Evolutionary conservation across 2,329 filamentous ascomycete species (phyloP), one percentile per base, ranked within the genome.

Genomic region (Oidium heveae): DNA sequence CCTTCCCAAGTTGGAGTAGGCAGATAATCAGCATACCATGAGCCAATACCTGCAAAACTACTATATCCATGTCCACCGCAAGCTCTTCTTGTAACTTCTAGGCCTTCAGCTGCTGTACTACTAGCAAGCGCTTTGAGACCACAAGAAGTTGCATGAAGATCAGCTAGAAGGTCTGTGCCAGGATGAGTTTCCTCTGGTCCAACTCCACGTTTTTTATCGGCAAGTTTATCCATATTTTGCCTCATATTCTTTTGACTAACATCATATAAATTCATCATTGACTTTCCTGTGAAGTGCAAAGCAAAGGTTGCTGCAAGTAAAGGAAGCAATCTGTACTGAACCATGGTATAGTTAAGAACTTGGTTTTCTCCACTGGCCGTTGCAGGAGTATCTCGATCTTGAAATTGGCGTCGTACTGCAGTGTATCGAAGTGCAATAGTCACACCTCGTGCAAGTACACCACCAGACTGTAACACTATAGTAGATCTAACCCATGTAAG

Each of bases 261-360:
- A 62, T 81, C 68, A 65, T 87, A 86, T 20, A 86, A 69, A 3
- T 70, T 71, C 72, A 86, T 83, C 83, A 87, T 87, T 39, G 76
- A 75, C 55, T 80, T 77, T 34, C 84, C 83, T 20, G 84, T 86
- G 63, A 86, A 87, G 66, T 86, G 82, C 13, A 87, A 71, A n/a
- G 84, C 83, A 59, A 82, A 87, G 1, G 81, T 83, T 1, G 82
- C 75, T 0, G 83, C 83, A 9, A 88, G 70, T 2, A 87, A 71
- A 0, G 84, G 82, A 22, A 87, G 69, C 1, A 87, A 70, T 51
- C 84, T 76, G 62, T 82, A 75, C 65, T 86, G 82, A 8, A 87
- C 83, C 77, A 85, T 86, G 58, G 82, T 84, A 68, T 87, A 87
- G 70, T 87, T 82, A 32, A 87, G 70, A 1, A 87, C 84, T 61